phyloP scores from a whole-genome alignment of 768 basidiomycete genomes.

The Lactifluus volemus region DNA sequence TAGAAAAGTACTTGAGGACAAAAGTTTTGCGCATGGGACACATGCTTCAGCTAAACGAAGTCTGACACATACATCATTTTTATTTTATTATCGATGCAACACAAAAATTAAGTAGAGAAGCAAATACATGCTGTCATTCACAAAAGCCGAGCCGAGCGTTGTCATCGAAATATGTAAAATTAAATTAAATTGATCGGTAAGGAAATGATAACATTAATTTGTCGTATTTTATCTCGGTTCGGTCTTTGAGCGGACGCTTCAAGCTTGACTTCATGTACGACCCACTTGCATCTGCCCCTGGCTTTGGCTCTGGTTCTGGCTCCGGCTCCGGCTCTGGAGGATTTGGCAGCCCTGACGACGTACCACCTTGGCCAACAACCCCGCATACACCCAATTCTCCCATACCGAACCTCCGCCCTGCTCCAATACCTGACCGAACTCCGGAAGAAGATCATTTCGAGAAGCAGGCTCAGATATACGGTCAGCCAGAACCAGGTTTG shows the following conservation, averaged over 20 bases:
- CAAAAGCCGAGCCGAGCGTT: no score
- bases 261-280: conserved; percentile 47
- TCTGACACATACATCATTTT: neutral
- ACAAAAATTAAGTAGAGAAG: neutral
- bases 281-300: conserved; percentile 45
- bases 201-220: neutral
- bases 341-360: conserved; percentile 37
- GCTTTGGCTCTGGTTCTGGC: conserved; percentile 29
- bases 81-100: neutral
- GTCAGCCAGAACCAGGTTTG: conserved; percentile 75
- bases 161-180: no score
- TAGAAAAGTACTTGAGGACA: conserved; percentile 92
- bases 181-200: no score
- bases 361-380: conserved; percentile 73
- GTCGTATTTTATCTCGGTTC: neutral
- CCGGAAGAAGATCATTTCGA: conserved; percentile 49
- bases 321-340: conserved; percentile 23
- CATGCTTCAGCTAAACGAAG: conserved; percentile 50
- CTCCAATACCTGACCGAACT: conserved; percentile 45
- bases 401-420: conserved; percentile 61
- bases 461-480: conserved; percentile 79
- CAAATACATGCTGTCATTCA: neutral
- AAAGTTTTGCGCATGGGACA: conserved; percentile 99
- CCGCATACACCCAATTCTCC: conserved; percentile 65
- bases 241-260: neutral